phyloP scores from a whole-genome alignment of 441 rosid species.

The Eruca vesicaria region DNA sequence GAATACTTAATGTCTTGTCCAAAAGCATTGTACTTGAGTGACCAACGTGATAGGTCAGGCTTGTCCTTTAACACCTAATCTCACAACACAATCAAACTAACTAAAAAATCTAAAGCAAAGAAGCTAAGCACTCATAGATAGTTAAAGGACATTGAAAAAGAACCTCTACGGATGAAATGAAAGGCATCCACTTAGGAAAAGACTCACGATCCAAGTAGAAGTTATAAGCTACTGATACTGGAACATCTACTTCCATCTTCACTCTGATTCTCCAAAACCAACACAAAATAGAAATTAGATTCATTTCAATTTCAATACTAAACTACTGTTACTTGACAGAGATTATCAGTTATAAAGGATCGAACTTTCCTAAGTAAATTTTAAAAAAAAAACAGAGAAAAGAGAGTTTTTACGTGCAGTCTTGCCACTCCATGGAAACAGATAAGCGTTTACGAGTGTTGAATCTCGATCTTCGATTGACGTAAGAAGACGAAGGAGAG shows the following conservation, averaged over 20 bases:
- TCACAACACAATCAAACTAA: neutral
- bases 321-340: neutral
- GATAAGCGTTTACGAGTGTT: slow-evolving; percentile 14
- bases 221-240: slow-evolving; percentile 71
- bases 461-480: slow-evolving; percentile 16
- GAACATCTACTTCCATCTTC: slow-evolving; percentile 78
- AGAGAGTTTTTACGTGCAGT: slow-evolving; percentile 26
- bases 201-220: slow-evolving; percentile 82
- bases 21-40: slow-evolving; percentile 79
- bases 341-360: neutral
- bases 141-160: neutral
- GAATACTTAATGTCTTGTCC: slow-evolving; percentile 76
- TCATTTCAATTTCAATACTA: neutral
- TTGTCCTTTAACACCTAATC: slow-evolving; percentile 68
- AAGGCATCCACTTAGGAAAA: slow-evolving; percentile 94
- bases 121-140: neutral
- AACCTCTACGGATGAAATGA: slow-evolving; percentile 88
- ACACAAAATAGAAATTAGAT: neutral
- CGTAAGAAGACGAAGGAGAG: slow-evolving; percentile 15
- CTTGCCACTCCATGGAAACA: slow-evolving; percentile 41
- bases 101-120: neutral
- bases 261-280: slow-evolving; percentile 44
- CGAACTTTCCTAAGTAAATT: neutral
- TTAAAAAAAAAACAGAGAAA: neutral
- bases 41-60: slow-evolving; percentile 88